Base-by-base conservation (phyloP, 176 grass and related monocot genomes). In the Otatea glauca region DNA sequence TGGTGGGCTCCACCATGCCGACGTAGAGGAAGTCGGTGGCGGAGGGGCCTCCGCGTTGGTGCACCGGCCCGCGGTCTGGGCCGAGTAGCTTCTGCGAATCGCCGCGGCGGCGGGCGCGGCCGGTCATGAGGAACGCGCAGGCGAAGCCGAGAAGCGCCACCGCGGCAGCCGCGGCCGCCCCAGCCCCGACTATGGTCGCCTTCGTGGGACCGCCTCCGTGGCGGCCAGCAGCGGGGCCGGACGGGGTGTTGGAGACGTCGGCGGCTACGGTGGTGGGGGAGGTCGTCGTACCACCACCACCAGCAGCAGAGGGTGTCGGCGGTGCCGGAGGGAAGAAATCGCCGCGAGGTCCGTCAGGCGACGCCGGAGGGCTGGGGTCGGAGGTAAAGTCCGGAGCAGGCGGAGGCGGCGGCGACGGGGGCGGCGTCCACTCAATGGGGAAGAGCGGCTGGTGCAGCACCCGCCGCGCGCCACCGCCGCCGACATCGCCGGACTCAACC, bases 371-470 rank as follows among this genome's bases (percentile, higher is more conserved):
- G 35, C 55, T 75, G 35, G 71, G 92, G 49, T 91, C 86, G 72
- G 88, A 92, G 14, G 90, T 92, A 11, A 91, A 89, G 81, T 90
- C 90, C 49, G 92, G 92, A 0, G 88, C 75, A 0, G 94, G 84
- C 0, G 93, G 90, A 3, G 92, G 87, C 17, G 85, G 86, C 62
- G 85, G 76, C 18, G 94, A 80, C 1, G 94, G 94, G 0, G 94
- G 92, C 6, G 94, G 95, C 0, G 92, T 97, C 95, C 95, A 94
- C 44, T 94, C 88, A 42, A 97, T 97, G 25, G 95, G 95, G 17
- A 94, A 92, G 51, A 97, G 84, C 38, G 95, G 95, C 81, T 97
- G 90, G 78, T 97, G 95, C 42, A 97, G 90, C 59, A 91, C 84
- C 43, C 95, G 75, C 58, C 85, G 83, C 20, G 72, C 56, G 32